These are phyloP conservation scores for Gautieria morchelliformis DNA, from an alignment of 768 basidiomycete species.

Conservation along the genomic window DNA sequence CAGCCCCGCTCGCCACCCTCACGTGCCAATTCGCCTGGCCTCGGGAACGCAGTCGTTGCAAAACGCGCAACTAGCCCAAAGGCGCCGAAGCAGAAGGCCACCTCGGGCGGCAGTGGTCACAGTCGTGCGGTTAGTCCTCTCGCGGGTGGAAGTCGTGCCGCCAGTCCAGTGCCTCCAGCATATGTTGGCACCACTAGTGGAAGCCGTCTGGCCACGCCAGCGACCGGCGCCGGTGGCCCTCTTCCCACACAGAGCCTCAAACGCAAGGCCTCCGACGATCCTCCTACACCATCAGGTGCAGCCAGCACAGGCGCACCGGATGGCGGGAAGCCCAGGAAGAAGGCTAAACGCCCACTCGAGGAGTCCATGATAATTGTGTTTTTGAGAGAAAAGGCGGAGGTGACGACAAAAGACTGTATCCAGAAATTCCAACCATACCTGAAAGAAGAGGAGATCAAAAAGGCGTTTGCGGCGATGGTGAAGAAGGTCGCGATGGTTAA, in stretches of 20 bases:
- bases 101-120: slow-evolving; percentile 20
- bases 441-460: slow-evolving; percentile 52
- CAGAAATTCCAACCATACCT: slow-evolving; percentile 70
- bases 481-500: slow-evolving; percentile 71
- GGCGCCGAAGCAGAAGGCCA: slow-evolving; percentile 42
- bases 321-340: slow-evolving; percentile 28
- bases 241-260: slow-evolving; percentile 34
- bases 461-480: slow-evolving; percentile 67
- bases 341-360: slow-evolving; percentile 42
- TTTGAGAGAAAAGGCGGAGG: slow-evolving; percentile 53
- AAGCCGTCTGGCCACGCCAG: slow-evolving; percentile 28
- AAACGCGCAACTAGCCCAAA: slow-evolving; percentile 82
- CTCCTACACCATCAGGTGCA: slow-evolving; percentile 8
- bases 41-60: slow-evolving; percentile 69
- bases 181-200: not conserved
- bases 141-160: slow-evolving; percentile 35
- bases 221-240: slow-evolving; percentile 30
- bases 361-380: slow-evolving; percentile 58
- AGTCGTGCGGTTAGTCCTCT: slow-evolving; percentile 57
- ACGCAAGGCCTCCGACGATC: slow-evolving; percentile 45
- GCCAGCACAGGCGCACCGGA: too few species aligned
- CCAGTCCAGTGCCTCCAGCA: slow-evolving; percentile 37
- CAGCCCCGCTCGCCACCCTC: slow-evolving; percentile 24
- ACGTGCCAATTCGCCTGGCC: slow-evolving; percentile 46
- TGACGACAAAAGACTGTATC: slow-evolving; percentile 73